Evolutionary conservation across 768 basidiomycete genomes (phyloP).

Genomic region (Cystofilobasidium ferigula): DNA sequence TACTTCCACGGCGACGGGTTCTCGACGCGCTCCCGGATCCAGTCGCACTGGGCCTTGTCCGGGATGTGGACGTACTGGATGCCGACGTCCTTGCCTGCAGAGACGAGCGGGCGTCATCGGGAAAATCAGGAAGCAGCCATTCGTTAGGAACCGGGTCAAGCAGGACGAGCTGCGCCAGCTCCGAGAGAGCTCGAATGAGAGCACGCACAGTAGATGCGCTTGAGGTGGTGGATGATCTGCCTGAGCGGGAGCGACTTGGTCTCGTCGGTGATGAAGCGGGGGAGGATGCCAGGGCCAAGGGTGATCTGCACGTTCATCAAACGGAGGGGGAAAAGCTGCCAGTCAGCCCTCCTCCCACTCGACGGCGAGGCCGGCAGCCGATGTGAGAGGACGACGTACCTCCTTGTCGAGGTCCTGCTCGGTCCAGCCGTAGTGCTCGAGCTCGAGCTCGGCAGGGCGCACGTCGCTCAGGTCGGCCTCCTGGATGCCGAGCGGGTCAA

Average conservation of each 20-base stretch:
- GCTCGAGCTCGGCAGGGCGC: constrained; percentile 76
- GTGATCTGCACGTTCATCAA: constrained; percentile 50
- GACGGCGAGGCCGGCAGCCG: background rate
- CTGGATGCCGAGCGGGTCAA: constrained; percentile 89
- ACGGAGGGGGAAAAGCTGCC: too few relatives aligned
- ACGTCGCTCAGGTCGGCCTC: constrained; percentile 72
- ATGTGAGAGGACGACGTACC: background rate
- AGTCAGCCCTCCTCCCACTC: too few relatives aligned
- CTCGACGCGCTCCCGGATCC: constrained; percentile 94
- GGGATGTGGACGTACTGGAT: constrained; percentile 63
- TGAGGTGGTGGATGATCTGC: constrained; percentile 81
- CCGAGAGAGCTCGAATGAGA: background rate
- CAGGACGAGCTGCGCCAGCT: too few relatives aligned
- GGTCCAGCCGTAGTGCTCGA: constrained; percentile 89
- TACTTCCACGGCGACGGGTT: constrained; percentile 95
- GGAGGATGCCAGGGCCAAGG: constrained; percentile 89
- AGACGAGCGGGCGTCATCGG: background rate
- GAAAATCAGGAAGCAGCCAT: background rate
- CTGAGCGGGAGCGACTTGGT: constrained; percentile 74
- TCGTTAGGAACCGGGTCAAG: too few relatives aligned
- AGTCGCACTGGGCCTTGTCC: constrained; percentile 97
- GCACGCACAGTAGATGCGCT: constrained; percentile 82
- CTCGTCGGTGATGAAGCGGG: constrained; percentile 82
- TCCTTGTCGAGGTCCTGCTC: constrained; percentile 90
- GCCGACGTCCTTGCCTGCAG: constrained; percentile 57